Evolutionary conservation across 2,329 filamentous ascomycete genomes (phyloP).

Genomic region (Ophiostoma ips): DNA sequence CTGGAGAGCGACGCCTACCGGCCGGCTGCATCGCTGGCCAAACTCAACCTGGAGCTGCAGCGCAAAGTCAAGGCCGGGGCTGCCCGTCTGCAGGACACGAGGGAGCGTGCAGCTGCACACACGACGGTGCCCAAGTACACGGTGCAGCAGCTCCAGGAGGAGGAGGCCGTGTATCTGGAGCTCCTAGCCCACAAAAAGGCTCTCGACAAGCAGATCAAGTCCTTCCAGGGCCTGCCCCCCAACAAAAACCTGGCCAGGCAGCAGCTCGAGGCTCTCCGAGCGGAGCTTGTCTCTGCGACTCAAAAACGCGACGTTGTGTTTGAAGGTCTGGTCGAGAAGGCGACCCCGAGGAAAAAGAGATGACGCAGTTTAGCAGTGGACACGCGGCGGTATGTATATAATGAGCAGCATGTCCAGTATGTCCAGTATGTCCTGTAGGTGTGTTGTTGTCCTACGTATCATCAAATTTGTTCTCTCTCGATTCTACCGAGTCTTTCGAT

Average conservation of each 20-base stretch:
- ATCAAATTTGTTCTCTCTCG: no score
- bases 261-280: slow-evolving; percentile 55
- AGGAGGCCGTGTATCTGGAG: slow-evolving; percentile 44
- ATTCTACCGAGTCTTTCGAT: no score
- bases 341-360: slow-evolving; percentile 34
- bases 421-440: no score
- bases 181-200: slow-evolving; percentile 44
- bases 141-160: slow-evolving; percentile 42
- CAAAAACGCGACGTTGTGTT: slow-evolving; percentile 59
- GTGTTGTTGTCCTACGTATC: no score
- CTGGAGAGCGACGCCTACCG: slow-evolving; percentile 35
- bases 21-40: slow-evolving; percentile 43
- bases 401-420: no score
- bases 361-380: no score
- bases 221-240: slow-evolving; percentile 59
- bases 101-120: slow-evolving; percentile 25
- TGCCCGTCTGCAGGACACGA: slow-evolving; percentile 53
- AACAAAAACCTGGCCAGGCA: slow-evolving; percentile 53
- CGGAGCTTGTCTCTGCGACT: slow-evolving; percentile 47
- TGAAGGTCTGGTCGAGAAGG: slow-evolving; percentile 53
- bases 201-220: slow-evolving; percentile 47
- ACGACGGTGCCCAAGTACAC: slow-evolving; percentile 29
- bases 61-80: slow-evolving; percentile 54
- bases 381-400: no score
- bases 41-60: slow-evolving; percentile 60